Percentiles rank a stretch among this genome's conserved stretches.
Conservation (phyloP, 208 protist species). For the Borovskyia barvae region DNA sequence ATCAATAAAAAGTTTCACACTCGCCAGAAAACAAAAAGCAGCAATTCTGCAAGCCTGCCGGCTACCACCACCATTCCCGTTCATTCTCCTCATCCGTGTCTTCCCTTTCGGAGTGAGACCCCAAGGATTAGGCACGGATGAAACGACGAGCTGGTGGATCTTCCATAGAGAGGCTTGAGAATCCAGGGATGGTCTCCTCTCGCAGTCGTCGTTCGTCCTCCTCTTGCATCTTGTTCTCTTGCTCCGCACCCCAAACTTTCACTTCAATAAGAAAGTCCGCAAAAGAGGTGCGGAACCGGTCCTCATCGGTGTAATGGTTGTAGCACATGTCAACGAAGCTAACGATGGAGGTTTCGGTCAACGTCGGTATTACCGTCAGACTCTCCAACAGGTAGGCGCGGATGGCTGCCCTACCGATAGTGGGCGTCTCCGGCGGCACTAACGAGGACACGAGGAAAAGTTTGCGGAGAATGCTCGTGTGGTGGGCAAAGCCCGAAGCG, state of each 20-base stretch:
- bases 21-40: too few relatives aligned
- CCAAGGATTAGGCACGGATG: constrained; percentile 1
- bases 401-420: constrained; percentile 59
- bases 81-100: too few relatives aligned
- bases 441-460: constrained; percentile 69
- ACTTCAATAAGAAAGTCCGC: constrained; percentile 88
- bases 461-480: constrained; percentile 72
- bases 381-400: constrained; percentile 49
- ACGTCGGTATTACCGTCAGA: constrained; percentile 65
- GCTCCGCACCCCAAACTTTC: constrained; percentile 83
- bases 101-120: too few relatives aligned
- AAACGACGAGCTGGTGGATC: constrained; percentile 12
- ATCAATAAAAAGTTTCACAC: too few relatives aligned
- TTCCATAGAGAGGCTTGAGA: constrained; percentile 26
- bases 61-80: too few relatives aligned
- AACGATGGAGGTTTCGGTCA: constrained; percentile 43
- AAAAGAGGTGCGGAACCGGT: constrained; percentile 47
- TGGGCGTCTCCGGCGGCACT: constrained; percentile 41
- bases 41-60: too few relatives aligned
- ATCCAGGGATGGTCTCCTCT: constrained; percentile 57
- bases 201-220: constrained; percentile 55
- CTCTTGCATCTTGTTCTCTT: constrained; percentile 75
- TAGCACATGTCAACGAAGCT: constrained; percentile 62
- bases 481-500: constrained; percentile 68
- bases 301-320: constrained; percentile 28